Evolutionary conservation across 441 rosid genomes (phyloP), one percentile per base, ranked within the genome.

Genomic region (Geranium incanum): DNA sequence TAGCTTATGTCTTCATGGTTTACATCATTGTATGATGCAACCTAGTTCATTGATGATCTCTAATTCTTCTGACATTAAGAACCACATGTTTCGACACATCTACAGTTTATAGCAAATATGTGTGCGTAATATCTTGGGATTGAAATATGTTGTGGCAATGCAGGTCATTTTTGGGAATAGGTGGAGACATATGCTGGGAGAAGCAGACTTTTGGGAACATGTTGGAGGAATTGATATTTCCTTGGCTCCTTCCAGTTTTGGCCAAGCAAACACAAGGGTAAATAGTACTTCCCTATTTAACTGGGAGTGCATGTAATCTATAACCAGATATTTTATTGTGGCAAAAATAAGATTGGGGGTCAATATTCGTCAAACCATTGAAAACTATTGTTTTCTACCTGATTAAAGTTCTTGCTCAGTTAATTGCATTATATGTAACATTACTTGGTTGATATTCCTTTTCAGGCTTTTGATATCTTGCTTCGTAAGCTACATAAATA

Each of bases 111-210:
- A 66, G 7, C 64, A 21, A 73, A 50, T 66, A 21, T 60, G 21
- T 57, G 19, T 55, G 50, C 59, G 23, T 67, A 67, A 13, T n/a
- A 13, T 63, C 59, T 57, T 66, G 57, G 50, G 36, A 67, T 76
- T 74, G 68, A 59, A 19, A 28, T 74, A 11, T 74, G 70, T 43
- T 67, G 39, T 70, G 73, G 70, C 82, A 70, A 55, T 80, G 80
- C 86, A 93, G 98, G 88, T 93, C 75, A 91, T 91, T 57, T 93
- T 93, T 78, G 97, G 98, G 78, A 86, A 91, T 81, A 83, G 96
- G 80, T 93, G 98, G 98, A 87, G 97, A 76, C 97, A 89, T 88
- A 88, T 89, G 71, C 81, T 91, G 78, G 98, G 98, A 57, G 96
- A 93, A 74, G 83, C 79, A 78, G 95, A 91, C 78, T 93, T 93